Percentiles rank a stretch among this genome's conserved stretches.
These are phyloP conservation scores for Aspergillus sclerotioniger DNA, from an alignment of 495 filamentous ascomycete species.

Conservation along the genomic window DNA sequence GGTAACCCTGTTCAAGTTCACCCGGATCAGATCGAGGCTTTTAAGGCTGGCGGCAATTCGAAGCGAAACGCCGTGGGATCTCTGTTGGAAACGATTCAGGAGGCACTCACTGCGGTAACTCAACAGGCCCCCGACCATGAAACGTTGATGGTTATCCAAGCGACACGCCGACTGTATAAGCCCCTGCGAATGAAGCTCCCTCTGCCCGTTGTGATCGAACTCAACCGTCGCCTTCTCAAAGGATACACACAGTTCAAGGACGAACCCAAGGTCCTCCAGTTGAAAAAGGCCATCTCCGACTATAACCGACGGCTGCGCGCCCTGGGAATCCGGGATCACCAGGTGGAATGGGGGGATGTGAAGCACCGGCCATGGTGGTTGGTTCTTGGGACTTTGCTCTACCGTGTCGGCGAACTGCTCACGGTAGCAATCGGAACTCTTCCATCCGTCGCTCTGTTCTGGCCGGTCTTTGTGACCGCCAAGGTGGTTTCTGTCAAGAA, in stretches of 20 bases:
- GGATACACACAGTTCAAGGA: conserved; percentile 93
- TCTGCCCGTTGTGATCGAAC: conserved; percentile 89
- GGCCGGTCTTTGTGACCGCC: conserved; percentile 84
- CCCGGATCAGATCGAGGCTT: conserved; percentile 77
- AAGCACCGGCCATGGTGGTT: conserved; percentile 61
- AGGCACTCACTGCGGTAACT: conserved; percentile 82
- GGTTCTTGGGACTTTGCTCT: conserved; percentile 71
- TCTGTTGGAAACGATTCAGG: conserved; percentile 81
- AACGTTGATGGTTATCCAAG: conserved; percentile 96
- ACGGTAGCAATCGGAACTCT: conserved; percentile 78
- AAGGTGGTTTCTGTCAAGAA: conserved; percentile 91
- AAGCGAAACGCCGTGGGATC: conserved; percentile 73
- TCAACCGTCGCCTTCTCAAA: conserved; percentile 89
- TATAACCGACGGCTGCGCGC: conserved; percentile 90
- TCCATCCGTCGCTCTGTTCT: conserved; percentile 84
- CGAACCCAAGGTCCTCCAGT: conserved; percentile 75
- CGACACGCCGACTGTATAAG: conserved; percentile 89
- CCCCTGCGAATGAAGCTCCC: conserved; percentile 91
- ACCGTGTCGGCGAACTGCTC: conserved; percentile 72
- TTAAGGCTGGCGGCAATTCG: conserved; percentile 68
- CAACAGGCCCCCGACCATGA: conserved; percentile 95
- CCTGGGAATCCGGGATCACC: conserved; percentile 87
- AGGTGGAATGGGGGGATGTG: conserved; percentile 75
- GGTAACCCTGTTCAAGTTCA: conserved; percentile 84
- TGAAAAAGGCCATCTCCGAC: conserved; percentile 73